phyloP scores from a whole-genome alignment of 257 asterid genomes.

The Capsicum pubescens region DNA sequence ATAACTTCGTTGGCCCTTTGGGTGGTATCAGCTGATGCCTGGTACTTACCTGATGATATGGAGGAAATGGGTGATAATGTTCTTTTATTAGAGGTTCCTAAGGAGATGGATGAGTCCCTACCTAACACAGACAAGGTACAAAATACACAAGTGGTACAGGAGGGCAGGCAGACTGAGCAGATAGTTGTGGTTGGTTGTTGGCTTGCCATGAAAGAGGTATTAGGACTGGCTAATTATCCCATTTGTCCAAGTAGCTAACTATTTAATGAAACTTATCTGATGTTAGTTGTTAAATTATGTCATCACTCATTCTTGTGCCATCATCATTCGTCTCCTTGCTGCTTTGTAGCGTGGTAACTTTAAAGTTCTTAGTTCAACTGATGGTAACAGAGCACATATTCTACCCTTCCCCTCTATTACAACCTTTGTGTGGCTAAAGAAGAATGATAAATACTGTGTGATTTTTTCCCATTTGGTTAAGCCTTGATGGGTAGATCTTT shows the following conservation, averaged over 20 bases:
- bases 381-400: background rate
- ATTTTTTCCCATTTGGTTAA: background rate
- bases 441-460: conserved; percentile 5
- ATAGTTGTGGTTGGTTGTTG: conserved; percentile 98
- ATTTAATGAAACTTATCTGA: background rate
- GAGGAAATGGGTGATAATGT: conserved; percentile 75
- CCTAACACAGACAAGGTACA: conserved; percentile 46
- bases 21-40: conserved; percentile 95
- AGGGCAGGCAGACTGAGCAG: conserved; percentile 66
- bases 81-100: conserved; percentile 49
- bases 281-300: conserved; percentile 20
- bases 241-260: conserved; percentile 10
- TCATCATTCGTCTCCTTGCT: conserved; percentile 15
- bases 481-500: background rate
- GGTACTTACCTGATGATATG: conserved; percentile 81
- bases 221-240: conserved; percentile 8
- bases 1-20: conserved; percentile 92
- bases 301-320: conserved; percentile 27
- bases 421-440: conserved; percentile 15
- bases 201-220: conserved; percentile 99
- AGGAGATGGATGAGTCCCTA: conserved; percentile 49
- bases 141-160: conserved; percentile 45
- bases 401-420: conserved; percentile 19
- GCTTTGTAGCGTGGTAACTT: background rate
- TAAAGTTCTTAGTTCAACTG: background rate